Conservation (phyloP, 495 filamentous ascomycete species). For the Evernia prunastri region DNA sequence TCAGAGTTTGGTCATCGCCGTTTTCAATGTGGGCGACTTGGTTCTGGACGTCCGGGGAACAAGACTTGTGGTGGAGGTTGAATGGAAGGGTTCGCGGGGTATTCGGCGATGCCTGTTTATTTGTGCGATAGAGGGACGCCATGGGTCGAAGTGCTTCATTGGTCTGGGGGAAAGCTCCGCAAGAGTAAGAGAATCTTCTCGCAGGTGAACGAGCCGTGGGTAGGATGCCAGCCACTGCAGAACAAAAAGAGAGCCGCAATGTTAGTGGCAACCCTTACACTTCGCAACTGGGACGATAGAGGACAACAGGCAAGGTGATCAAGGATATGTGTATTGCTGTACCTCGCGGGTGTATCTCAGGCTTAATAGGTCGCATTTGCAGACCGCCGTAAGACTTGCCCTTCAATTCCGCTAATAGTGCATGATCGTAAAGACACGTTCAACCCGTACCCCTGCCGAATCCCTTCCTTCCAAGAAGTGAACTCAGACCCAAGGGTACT, state of each 20-base stretch:
- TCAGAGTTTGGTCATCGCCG: background rate
- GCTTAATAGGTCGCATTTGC: background rate
- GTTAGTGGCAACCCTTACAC: background rate
- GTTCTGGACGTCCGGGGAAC: background rate
- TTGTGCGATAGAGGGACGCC: background rate
- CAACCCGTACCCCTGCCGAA: background rate
- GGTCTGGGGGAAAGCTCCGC: background rate
- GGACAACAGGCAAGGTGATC: background rate
- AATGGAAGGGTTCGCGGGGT: background rate
- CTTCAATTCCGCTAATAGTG: slow-evolving; percentile 3
- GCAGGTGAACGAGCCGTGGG: background rate
- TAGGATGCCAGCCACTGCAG: background rate
- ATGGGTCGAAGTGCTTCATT: background rate
- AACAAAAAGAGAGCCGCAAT: background rate
- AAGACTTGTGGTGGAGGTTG: background rate
- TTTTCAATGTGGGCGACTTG: background rate
- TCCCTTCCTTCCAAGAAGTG: background rate
- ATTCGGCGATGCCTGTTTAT: background rate
- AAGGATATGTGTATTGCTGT: background rate
- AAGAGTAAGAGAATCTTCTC: background rate
- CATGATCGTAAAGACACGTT: background rate
- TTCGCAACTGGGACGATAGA: background rate
- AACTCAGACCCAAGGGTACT: slow-evolving; percentile 4
- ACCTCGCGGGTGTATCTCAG: slow-evolving; percentile 1
- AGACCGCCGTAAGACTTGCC: background rate